Evolutionary conservation across 768 basidiomycete species (phyloP), one percentile per base, ranked within the genome.

Genomic region (Gautieria morchelliformis): DNA sequence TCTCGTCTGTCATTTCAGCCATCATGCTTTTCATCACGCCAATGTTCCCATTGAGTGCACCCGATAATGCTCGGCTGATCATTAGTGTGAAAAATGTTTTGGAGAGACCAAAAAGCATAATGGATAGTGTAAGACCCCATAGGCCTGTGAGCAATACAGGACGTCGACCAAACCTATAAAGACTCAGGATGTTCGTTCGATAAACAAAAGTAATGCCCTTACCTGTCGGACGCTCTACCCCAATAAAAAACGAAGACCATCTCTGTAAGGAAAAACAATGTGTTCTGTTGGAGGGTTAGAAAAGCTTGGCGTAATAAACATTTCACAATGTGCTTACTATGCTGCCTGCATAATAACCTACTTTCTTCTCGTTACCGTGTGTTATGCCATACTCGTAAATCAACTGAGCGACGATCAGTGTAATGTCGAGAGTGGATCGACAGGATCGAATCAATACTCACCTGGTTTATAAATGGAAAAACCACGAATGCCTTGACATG

Each of bases 11-110:
- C 32, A 86, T 66, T 55, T 86, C 84, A 0, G 76, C 83, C 70
- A 87, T 75, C 63, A 81, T 61, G 81, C 84, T 64, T 87, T 89
- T 76, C 46, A 87, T 78, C 4, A 89, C 78, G 72, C 87, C 84
- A 49, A 83, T 78, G 58, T 87, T 85, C 40, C 85, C 86, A 60
- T 86, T 87, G 47, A 88, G 66, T 14, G 86, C 86, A 17, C 87
- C 87, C 59, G 84, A 85, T 32, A 88, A 68, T 61, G 76, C 74
- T 58, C 87, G 85, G 63, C 84, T 83, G 58, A 81, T 61, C 17
- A 85, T 76, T 47, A 85, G 62, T 1, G 60, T 62, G 27, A 27
- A 27, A 5, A 27, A 27, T 27, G 27, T 27, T 27, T 27, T 27
- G 27, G 27, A 27, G 27, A 27, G 3, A 27, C 27, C 27, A 27